A percentile compares a stretch with the other conserved stretches of the same genome.
Conservation (phyloP, 768 basidiomycete genomes). For the Gloeopeniophorella convolvens region DNA sequence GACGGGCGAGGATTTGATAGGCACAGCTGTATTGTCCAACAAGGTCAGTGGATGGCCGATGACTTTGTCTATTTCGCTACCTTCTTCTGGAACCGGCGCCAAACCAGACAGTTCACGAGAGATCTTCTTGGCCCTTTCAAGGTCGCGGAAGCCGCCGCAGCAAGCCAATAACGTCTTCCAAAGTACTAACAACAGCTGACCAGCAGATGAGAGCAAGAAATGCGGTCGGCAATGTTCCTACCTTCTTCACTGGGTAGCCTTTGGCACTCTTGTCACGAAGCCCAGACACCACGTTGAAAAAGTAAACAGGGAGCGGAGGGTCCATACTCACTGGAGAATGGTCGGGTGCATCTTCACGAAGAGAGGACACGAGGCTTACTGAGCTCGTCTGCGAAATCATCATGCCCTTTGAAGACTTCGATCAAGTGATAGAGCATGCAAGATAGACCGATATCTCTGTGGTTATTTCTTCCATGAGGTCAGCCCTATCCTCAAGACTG, state of each 20-base stretch:
- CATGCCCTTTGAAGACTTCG: conserved; percentile 88
- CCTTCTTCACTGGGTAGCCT: conserved; percentile 97
- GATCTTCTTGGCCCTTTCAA: conserved; percentile 73
- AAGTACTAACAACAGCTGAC: conserved; percentile 79
- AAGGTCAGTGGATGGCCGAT: background rate
- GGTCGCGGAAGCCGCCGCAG: conserved; percentile 88
- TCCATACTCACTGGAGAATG: conserved; percentile 77
- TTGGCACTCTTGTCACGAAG: conserved; percentile 90
- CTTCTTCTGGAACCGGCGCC: conserved; percentile 43
- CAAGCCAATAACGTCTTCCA: conserved; percentile 94
- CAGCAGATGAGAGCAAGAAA: conserved; percentile 12
- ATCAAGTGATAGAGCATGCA: conserved; percentile 94
- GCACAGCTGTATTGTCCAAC: conserved; percentile 36
- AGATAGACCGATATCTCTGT: conserved; percentile 92
- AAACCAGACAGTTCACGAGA: conserved; percentile 82
- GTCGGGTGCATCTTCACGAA: conserved; percentile 5
- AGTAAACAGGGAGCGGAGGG: conserved; percentile 87
- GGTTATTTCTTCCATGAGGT: conserved; percentile 83
- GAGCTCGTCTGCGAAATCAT: conserved; percentile 92
- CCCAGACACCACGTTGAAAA: conserved; percentile 86
- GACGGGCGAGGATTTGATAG: conserved; percentile 84
- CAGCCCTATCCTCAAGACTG: conserved; percentile 60
- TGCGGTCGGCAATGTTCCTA: conserved; percentile 25
- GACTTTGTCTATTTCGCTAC: conserved; percentile 26
- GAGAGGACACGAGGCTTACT: conserved; percentile 50